Conservation (phyloP, 2,329 filamentous ascomycete species). For the Fusarium nematophilum region DNA sequence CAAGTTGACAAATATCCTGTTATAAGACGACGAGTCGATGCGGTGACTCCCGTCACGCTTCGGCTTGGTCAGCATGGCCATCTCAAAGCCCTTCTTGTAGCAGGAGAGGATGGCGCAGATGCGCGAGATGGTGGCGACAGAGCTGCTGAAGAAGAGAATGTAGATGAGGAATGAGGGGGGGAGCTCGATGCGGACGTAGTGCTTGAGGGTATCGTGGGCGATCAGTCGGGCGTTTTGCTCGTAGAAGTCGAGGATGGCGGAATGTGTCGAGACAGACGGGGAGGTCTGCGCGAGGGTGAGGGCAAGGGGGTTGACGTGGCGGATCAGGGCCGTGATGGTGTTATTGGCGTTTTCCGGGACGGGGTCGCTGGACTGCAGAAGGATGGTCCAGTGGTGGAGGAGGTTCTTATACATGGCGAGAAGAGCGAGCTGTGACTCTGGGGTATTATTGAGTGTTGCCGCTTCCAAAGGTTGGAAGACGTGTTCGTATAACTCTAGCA, state of each 20-base stretch:
- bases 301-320: constrained; percentile 65
- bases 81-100: constrained; percentile 81
- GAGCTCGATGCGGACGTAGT: constrained; percentile 72
- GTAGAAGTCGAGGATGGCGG: constrained; percentile 77
- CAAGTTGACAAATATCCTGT: constrained; percentile 69
- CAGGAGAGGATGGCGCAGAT: constrained; percentile 75
- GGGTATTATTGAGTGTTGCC: constrained; percentile 60
- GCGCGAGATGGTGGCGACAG: constrained; percentile 72
- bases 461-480: constrained; percentile 65
- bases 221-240: constrained; percentile 69
- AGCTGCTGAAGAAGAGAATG: constrained; percentile 74
- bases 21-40: constrained; percentile 58
- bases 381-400: constrained; percentile 68
- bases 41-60: constrained; percentile 41
- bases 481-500: constrained; percentile 61
- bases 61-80: constrained; percentile 62
- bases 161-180: constrained; percentile 77
- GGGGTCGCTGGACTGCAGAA: constrained; percentile 54
- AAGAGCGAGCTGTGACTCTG: constrained; percentile 67
- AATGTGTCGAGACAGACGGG: constrained; percentile 56
- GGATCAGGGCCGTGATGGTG: constrained; percentile 56
- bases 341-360: constrained; percentile 51
- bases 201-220: constrained; percentile 61
- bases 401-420: constrained; percentile 75
- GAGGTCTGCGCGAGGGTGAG: constrained; percentile 70